phyloP scores from a whole-genome alignment of 768 basidiomycete genomes.

The Macrolepiota albuminosa region DNA sequence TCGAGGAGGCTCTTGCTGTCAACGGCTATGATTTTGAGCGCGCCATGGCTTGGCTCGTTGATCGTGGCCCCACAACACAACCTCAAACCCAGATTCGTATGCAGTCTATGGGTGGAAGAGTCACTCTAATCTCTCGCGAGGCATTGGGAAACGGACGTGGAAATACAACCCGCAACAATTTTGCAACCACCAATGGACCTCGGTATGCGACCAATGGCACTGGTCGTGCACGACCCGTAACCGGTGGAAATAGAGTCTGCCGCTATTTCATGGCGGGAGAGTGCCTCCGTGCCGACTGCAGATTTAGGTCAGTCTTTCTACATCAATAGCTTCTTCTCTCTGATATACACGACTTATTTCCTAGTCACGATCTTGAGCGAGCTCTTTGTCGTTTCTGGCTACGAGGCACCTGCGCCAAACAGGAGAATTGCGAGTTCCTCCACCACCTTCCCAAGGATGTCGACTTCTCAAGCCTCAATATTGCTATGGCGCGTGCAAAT shows the following conservation, averaged over 20 bases:
- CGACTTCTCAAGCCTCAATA: constrained; percentile 66
- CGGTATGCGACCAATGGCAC: constrained; percentile 47
- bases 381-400: constrained; percentile 98
- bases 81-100: constrained; percentile 44
- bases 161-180: constrained; percentile 26
- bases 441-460: constrained; percentile 87
- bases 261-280: constrained; percentile 96
- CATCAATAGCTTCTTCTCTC: background rate
- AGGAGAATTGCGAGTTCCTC: constrained; percentile 93
- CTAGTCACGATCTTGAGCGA: constrained; percentile 90
- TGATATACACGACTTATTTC: constrained; percentile 6
- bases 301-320: constrained; percentile 73
- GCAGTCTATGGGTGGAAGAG: constrained; percentile 62
- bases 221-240: constrained; percentile 36
- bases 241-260: constrained; percentile 79
- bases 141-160: constrained; percentile 37
- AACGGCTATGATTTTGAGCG: constrained; percentile 94
- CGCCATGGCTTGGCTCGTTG: constrained; percentile 92
- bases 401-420: constrained; percentile 94
- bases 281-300: constrained; percentile 92
- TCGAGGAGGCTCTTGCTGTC: constrained; percentile 86
- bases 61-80: constrained; percentile 51
- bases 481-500: constrained; percentile 63
- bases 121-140: constrained; percentile 63
- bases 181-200: constrained; percentile 28